Evolutionary conservation across 768 basidiomycete species (phyloP).

Genomic region (Harrya chromipes): DNA sequence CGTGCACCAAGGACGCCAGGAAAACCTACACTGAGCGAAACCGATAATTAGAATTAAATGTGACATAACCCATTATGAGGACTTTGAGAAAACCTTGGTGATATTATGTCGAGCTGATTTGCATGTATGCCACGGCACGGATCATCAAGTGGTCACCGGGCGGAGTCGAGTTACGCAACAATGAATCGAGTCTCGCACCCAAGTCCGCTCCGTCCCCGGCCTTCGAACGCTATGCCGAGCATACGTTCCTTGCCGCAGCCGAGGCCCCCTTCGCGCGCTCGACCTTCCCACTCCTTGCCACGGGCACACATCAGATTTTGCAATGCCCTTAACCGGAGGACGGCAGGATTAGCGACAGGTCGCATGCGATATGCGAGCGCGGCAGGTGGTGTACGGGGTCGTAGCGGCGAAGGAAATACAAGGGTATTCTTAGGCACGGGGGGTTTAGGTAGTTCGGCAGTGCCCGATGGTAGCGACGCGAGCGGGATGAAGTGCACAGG

Average conservation of each 20-base stretch:
- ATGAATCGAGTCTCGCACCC: constrained; percentile 39
- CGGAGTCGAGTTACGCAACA: constrained; percentile 20
- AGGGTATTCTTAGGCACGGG: constrained; percentile 35
- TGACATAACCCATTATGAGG: constrained; percentile 30
- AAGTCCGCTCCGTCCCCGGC: constrained; percentile 53
- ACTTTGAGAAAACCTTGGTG: constrained; percentile 11
- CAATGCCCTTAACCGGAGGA: constrained; percentile 58
- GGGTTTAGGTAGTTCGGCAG: constrained; percentile 24
- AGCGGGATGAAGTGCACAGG: constrained; percentile 42
- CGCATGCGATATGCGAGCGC: constrained; percentile 46
- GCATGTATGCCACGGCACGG: neutral
- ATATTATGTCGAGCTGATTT: constrained; percentile 6
- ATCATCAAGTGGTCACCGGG: neutral
- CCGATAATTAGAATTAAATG: constrained; percentile 33
- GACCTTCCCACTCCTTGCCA: constrained; percentile 47
- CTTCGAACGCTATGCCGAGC: constrained; percentile 58
- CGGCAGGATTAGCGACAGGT: constrained; percentile 57
- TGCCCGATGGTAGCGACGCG: constrained; percentile 32
- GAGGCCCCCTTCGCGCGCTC: constrained; percentile 46
- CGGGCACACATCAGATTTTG: constrained; percentile 49
- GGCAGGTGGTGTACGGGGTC: constrained; percentile 34
- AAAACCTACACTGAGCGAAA: constrained; percentile 4
- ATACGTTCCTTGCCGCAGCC: constrained; percentile 58
- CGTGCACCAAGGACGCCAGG: constrained; percentile 2
- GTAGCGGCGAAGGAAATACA: constrained; percentile 41